Evolutionary conservation across 208 protist genomes (phyloP).

Genomic region (Angomonas deanei): DNA sequence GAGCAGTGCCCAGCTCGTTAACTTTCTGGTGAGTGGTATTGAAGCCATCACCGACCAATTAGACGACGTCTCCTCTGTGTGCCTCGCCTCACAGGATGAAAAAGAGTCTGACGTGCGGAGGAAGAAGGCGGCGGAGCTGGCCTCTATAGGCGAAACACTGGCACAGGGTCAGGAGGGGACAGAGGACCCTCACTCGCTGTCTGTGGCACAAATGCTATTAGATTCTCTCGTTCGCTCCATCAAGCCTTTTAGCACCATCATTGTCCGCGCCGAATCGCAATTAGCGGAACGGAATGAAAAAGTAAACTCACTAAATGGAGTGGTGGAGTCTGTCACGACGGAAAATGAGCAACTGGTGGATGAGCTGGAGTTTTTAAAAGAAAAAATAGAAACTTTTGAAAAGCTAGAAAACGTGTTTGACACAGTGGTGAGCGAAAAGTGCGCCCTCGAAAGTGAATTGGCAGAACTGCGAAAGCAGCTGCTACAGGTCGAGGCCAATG

Average conservation of each 20-base stretch:
- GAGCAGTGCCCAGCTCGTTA: neutral
- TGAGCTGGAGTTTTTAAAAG: neutral
- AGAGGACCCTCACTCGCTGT: slow-evolving; percentile 6
- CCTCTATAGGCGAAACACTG: neutral
- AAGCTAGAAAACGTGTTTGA: slow-evolving; percentile 3
- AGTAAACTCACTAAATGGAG: neutral
- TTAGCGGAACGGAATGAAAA: neutral
- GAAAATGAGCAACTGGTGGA: neutral
- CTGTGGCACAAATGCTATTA: neutral
- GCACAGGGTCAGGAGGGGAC: neutral
- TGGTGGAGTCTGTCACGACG: neutral
- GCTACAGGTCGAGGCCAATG: neutral
- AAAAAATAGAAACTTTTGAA: slow-evolving; percentile 5
- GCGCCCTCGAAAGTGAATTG: neutral
- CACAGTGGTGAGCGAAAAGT: slow-evolving; percentile 1
- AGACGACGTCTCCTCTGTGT: neutral
- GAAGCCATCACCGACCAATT: neutral
- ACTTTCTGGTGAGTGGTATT: neutral
- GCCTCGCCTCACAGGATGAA: neutral
- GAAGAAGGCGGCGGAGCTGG: neutral
- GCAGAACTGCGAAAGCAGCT: neutral
- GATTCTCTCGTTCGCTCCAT: slow-evolving; percentile 2
- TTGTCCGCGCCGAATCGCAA: neutral
- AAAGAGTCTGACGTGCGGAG: neutral
- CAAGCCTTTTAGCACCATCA: neutral